A percentile compares a stretch with the other conserved stretches of the same genome.
Evolutionary conservation across 352 stramenopile genomes (phyloP).

Genomic region (Phytophthora sp.): DNA sequence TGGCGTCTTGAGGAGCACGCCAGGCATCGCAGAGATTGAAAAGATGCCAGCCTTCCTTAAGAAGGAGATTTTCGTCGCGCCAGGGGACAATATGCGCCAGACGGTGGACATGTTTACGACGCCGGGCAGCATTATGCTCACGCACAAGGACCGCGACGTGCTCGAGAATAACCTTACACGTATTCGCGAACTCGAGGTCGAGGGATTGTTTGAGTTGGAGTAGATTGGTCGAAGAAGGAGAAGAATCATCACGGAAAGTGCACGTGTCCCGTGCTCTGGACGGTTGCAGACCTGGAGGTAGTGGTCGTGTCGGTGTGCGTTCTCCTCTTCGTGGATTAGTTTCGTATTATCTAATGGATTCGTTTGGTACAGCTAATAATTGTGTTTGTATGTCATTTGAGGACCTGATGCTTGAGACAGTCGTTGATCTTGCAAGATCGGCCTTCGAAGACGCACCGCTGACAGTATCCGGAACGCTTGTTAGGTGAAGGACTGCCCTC

Average conservation of each 20-base stretch:
- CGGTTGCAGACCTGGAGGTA: not conserved
- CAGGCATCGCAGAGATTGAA: slow-evolving; percentile 92
- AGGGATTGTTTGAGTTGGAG: slow-evolving; percentile 75
- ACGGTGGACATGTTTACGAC: slow-evolving; percentile 97
- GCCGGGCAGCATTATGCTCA: slow-evolving; percentile 94
- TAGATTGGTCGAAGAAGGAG: slow-evolving; percentile 40
- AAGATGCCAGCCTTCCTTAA: slow-evolving; percentile 92
- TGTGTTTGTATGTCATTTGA: slow-evolving; percentile 49
- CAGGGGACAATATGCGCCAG: slow-evolving; percentile 84
- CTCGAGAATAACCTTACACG: slow-evolving; percentile 89
- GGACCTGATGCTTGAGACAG: slow-evolving; percentile 66
- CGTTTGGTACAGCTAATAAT: no score
- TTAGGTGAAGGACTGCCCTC: slow-evolving; percentile 31
- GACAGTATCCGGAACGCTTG: slow-evolving; percentile 63
- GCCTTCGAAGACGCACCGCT: slow-evolving; percentile 64
- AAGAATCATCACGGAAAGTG: slow-evolving; percentile 20
- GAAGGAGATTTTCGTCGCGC: slow-evolving; percentile 89
- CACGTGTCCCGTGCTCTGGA: no score
- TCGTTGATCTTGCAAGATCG: slow-evolving; percentile 66
- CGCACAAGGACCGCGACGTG: slow-evolving; percentile 86
- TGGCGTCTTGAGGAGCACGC: slow-evolving; percentile 90
- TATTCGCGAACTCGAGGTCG: slow-evolving; percentile 89
- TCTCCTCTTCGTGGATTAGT: slow-evolving; percentile 24
- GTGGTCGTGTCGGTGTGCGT: slow-evolving; percentile 13
- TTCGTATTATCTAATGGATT: slow-evolving; percentile 48